phyloP scores from a whole-genome alignment of 73 alveolate species.

The Paramecium pentaurelia region DNA sequence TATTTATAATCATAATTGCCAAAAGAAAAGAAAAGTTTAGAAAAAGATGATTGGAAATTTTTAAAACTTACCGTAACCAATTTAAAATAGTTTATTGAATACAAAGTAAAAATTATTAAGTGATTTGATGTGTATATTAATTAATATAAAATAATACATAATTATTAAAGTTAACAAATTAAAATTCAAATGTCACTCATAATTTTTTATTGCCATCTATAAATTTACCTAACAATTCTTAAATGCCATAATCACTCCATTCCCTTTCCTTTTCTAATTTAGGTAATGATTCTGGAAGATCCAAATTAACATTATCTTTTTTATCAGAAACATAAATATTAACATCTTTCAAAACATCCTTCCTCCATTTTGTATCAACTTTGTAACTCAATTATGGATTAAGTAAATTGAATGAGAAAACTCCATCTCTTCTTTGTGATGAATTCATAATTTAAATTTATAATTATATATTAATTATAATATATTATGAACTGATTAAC shows the following conservation, averaged over 20 bases:
- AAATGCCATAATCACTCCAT: conserved; percentile 31
- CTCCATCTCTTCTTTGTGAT: conserved; percentile 32
- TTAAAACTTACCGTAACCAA: neutral
- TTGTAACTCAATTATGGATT: conserved; percentile 14
- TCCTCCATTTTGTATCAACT: conserved; percentile 39
- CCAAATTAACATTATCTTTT: conserved; percentile 21
- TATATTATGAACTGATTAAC: neutral
- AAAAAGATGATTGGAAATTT: conserved; percentile 14
- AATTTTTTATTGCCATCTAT: neutral
- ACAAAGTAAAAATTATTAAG: neutral
- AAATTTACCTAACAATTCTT: conserved; percentile 14
- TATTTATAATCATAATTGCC: neutral
- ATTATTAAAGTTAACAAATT: neutral
- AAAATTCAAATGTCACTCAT: neutral
- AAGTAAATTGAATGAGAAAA: neutral
- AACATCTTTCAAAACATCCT: conserved; percentile 14
- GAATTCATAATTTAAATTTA: conserved; percentile 13
- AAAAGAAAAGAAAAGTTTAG: neutral
- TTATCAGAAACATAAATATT: conserved; percentile 17
- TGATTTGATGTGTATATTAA: neutral
- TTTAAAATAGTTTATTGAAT: neutral
- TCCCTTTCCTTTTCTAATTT: conserved; percentile 29
- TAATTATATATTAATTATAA: neutral
- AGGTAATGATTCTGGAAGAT: conserved; percentile 27
- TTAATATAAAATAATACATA: neutral